Evolutionary conservation across 176 grass and related monocot species (phyloP).

Genomic region (Eleusine indica): DNA sequence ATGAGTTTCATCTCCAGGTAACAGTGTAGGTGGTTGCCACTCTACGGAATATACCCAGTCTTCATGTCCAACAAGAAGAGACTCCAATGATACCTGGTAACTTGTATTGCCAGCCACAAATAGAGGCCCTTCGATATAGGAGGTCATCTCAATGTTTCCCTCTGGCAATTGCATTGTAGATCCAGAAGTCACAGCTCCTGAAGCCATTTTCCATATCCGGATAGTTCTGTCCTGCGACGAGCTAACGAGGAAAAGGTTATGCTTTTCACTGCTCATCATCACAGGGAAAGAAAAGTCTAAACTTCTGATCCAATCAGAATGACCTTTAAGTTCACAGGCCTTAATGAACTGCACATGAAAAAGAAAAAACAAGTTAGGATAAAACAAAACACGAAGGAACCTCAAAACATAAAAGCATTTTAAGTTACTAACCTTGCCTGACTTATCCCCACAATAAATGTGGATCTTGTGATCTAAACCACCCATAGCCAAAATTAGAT

Average conservation of each 20-base stretch:
- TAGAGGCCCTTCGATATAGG: conserved; percentile 92
- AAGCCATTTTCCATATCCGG: conserved; percentile 87
- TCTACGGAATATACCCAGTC: conserved; percentile 98
- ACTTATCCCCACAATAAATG: conserved; percentile 69
- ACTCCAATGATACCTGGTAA: conserved; percentile 85
- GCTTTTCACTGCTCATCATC: conserved; percentile 48
- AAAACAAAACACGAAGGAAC: neutral
- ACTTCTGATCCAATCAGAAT: conserved; percentile 97
- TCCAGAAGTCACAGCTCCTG: conserved; percentile 43
- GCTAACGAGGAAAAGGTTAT: conserved; percentile 82
- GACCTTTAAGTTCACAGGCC: conserved; percentile 91
- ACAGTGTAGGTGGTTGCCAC: conserved; percentile 74
- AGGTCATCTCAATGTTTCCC: conserved; percentile 67
- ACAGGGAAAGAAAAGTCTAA: conserved; percentile 90
- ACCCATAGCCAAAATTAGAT: conserved; percentile 91
- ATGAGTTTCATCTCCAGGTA: conserved; percentile 53
- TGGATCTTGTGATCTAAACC: conserved; percentile 94
- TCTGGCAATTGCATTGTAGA: conserved; percentile 44
- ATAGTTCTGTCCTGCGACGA: conserved; percentile 98
- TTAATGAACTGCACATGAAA: conserved; percentile 60
- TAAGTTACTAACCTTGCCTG: conserved; percentile 68
- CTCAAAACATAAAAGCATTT: neutral
- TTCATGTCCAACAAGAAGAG: conserved; percentile 90
- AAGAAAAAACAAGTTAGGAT: conserved; percentile 37
- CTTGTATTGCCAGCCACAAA: conserved; percentile 57